Percentiles rank a stretch among this genome's conserved stretches.
These are phyloP conservation scores for Diaporthe sp. DNA, from an alignment of 2,329 filamentous ascomycete genomes.

Conservation along the genomic window DNA sequence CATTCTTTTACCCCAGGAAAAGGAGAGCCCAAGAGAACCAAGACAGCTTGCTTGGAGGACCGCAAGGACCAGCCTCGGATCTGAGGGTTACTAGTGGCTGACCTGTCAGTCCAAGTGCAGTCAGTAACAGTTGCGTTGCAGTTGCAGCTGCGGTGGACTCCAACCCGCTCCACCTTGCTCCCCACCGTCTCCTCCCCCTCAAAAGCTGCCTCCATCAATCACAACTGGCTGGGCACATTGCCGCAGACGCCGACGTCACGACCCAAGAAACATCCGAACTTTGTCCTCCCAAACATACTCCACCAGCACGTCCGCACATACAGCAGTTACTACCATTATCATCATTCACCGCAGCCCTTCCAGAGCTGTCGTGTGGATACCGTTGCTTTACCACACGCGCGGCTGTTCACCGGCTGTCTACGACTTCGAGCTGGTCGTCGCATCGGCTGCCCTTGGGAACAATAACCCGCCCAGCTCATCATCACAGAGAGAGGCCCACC, in stretches of 20 bases:
- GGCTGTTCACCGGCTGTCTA: not conserved
- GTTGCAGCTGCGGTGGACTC: conserved; percentile 22
- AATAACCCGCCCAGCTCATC: conserved; percentile 3
- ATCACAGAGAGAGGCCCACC: not conserved
- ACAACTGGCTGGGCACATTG: conserved; percentile 5
- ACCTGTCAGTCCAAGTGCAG: not conserved
- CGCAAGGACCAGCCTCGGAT: conserved; percentile 1
- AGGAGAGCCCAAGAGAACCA: not conserved
- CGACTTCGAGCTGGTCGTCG: not conserved
- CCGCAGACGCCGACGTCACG: conserved; percentile 29
- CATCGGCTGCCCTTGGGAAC: conserved; percentile 8
- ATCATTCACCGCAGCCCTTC: not conserved
- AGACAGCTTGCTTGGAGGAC: not conserved
- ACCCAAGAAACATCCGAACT: conserved; percentile 27
- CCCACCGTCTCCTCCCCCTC: conserved; percentile 33
- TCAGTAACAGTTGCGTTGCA: not conserved
- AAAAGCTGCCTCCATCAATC: conserved; percentile 29
- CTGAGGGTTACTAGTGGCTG: not conserved
- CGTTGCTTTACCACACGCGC: not conserved
- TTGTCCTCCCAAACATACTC: conserved; percentile 22
- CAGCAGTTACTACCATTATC: conserved; percentile 13
- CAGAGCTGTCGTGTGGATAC: conserved; percentile 19
- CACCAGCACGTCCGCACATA: conserved; percentile 16
- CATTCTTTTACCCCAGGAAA: not conserved
- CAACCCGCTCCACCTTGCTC: conserved; percentile 7